These are phyloP conservation scores for Spirogloea muscicola DNA, from an alignment of 139 green algal species.

Conservation along the genomic window DNA sequence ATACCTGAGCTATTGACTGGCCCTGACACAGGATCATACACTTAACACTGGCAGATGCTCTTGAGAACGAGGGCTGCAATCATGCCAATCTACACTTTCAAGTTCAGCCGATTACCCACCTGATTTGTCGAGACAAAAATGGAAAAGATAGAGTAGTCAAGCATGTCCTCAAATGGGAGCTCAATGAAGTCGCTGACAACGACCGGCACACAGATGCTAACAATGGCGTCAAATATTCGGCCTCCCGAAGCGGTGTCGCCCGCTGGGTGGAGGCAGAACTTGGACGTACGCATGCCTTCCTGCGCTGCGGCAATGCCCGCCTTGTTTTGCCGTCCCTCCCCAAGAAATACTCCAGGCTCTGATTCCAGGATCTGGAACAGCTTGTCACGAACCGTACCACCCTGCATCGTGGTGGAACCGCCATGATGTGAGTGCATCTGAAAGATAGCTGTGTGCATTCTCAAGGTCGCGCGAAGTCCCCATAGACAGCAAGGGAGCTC, in stretches of 20 bases:
- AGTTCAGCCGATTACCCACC: not conserved
- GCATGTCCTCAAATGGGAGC: conserved; percentile 32
- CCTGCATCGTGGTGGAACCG: no score
- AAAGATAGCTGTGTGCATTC: no score
- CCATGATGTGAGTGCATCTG: no score
- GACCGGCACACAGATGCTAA: conserved; percentile 32
- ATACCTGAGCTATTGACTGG: no score
- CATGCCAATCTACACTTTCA: no score
- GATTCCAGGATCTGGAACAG: conserved; percentile 23
- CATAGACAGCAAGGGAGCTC: no score
- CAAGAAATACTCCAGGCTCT: conserved; percentile 4
- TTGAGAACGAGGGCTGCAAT: no score
- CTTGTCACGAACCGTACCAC: not conserved
- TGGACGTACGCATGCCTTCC: conserved; percentile 34
- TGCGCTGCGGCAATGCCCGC: not conserved
- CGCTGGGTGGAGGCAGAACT: conserved; percentile 43
- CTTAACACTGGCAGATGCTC: no score
- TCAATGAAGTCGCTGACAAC: conserved; percentile 34
- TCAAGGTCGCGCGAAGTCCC: no score
- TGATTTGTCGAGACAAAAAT: conserved; percentile 10
- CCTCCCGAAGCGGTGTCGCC: conserved; percentile 33
- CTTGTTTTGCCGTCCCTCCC: not conserved
- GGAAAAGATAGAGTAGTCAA: conserved; percentile 35
- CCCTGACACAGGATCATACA: no score
- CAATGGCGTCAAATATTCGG: conserved; percentile 37